Evolutionary conservation across 495 filamentous ascomycete genomes (phyloP).

Genomic region (Xylaria curta): DNA sequence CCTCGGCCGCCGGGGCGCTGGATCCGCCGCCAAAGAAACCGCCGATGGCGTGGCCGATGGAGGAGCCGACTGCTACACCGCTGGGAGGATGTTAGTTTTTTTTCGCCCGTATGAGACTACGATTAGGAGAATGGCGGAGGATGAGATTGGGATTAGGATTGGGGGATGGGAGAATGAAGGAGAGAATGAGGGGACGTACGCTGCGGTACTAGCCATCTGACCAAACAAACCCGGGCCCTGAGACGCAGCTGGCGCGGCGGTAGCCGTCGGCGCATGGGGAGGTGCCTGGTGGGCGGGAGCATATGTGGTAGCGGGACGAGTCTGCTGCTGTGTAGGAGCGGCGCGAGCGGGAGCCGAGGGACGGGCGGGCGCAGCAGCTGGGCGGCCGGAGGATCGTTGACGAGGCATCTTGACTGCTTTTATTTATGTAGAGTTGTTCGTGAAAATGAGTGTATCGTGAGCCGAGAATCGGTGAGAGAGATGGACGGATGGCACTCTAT

Average conservation of each 20-base stretch:
- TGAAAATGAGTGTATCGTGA: neutral
- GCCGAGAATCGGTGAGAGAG: neutral
- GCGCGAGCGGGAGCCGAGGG: conserved; percentile 70
- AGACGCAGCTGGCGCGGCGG: conserved; percentile 50
- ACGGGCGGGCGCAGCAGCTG: conserved; percentile 60
- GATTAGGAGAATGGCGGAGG: too few species aligned
- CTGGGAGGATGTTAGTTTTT: conserved; percentile 55
- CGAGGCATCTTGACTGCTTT: conserved; percentile 70
- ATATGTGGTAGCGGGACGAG: conserved; percentile 69
- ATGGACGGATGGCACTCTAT: neutral
- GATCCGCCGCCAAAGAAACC: conserved; percentile 78
- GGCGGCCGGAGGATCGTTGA: conserved; percentile 67
- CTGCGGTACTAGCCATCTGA: conserved; percentile 86
- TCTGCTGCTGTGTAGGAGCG: conserved; percentile 60
- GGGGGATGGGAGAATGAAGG: neutral
- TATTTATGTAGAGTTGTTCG: conserved; percentile 6
- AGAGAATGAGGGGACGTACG: conserved; percentile 58
- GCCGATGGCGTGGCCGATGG: conserved; percentile 93
- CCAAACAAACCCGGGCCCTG: conserved; percentile 77
- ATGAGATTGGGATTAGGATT: conserved; percentile 10
- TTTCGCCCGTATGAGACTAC: too few species aligned
- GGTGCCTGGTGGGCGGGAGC: conserved; percentile 58
- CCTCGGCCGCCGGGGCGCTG: conserved; percentile 64
- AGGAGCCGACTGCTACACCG: conserved; percentile 93
- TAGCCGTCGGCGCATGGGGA: conserved; percentile 47